Evolutionary conservation across 139 green algal genomes (phyloP).

Genomic region (Raphidocelis subcapitata): DNA sequence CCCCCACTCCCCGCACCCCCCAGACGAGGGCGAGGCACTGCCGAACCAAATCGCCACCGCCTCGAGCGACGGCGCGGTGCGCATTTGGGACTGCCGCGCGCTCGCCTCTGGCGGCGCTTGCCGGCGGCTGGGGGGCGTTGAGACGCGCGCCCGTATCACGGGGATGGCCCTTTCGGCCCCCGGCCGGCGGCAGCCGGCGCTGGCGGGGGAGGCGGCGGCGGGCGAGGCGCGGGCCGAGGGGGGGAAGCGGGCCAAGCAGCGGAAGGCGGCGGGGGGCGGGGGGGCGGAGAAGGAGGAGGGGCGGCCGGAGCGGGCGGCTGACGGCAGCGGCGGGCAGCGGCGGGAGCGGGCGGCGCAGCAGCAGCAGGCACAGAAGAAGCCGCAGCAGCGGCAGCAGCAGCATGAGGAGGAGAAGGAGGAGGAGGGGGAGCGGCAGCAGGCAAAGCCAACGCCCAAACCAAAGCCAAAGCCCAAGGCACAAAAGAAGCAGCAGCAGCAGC

Average conservation of each 20-base stretch:
- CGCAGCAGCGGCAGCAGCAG: constrained; percentile 6
- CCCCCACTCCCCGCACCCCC: not conserved
- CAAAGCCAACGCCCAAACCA: too few species aligned
- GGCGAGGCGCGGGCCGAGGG: not conserved
- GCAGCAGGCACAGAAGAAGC: constrained; percentile 4
- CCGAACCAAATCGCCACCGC: constrained; percentile 44
- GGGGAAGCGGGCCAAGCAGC: not conserved
- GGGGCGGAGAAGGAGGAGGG: not conserved
- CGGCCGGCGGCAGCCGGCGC: not conserved
- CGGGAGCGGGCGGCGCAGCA: too few species aligned
- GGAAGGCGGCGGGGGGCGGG: constrained; percentile 5
- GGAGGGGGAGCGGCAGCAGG: too few species aligned
- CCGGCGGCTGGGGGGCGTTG: constrained; percentile 11
- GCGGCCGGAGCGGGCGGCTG: too few species aligned
- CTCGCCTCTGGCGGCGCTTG: constrained; percentile 3
- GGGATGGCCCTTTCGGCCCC: constrained; percentile 30
- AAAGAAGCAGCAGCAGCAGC: not conserved
- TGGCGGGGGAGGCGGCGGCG: not conserved
- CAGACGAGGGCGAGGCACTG: constrained; percentile 3
- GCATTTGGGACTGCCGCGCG: constrained; percentile 59
- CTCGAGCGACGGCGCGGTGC: constrained; percentile 68
- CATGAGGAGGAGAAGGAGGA: not conserved
- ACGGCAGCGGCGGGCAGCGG: too few species aligned
- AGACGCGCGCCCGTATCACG: constrained; percentile 42
- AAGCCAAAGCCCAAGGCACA: not conserved